phyloP scores from a whole-genome alignment of 352 stramenopile genomes.

The Phytophthora pistaciae region DNA sequence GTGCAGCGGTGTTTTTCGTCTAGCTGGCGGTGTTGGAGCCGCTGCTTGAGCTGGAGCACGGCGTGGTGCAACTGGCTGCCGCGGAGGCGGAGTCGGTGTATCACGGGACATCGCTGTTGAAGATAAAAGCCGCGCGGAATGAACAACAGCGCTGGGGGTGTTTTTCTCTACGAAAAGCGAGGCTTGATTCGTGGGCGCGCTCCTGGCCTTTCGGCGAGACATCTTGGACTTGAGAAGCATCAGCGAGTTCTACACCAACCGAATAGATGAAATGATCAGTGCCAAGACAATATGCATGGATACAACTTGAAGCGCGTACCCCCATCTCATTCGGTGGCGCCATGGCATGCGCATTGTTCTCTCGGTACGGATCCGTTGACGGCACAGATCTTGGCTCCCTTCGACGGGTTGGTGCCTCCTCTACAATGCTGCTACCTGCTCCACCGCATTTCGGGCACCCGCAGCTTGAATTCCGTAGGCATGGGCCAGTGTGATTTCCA shows the following conservation, averaged over 20 bases:
- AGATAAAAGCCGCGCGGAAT: slow-evolving; percentile 30
- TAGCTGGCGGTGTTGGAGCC: slow-evolving; percentile 21
- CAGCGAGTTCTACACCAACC: slow-evolving; percentile 62
- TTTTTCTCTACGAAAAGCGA: slow-evolving; percentile 76
- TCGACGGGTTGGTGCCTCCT: slow-evolving; percentile 41
- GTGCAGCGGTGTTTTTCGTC: slow-evolving; percentile 30
- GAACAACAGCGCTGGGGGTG: slow-evolving; percentile 31
- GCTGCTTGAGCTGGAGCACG: slow-evolving; percentile 24
- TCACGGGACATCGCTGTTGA: slow-evolving; percentile 19
- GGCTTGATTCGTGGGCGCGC: slow-evolving; percentile 71
- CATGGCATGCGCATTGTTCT: slow-evolving; percentile 39
- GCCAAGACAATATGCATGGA: not conserved
- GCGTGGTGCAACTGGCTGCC: slow-evolving; percentile 26
- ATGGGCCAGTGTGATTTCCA: slow-evolving; percentile 54
- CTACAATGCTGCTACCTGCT: slow-evolving; percentile 13
- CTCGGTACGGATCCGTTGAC: slow-evolving; percentile 37
- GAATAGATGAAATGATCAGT: not conserved
- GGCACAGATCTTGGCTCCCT: slow-evolving; percentile 41
- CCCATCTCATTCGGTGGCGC: slow-evolving; percentile 56
- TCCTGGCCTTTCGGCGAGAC: slow-evolving; percentile 76
- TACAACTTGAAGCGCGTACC: slow-evolving; percentile 28
- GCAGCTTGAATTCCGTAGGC: slow-evolving; percentile 78
- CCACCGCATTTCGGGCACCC: slow-evolving; percentile 70
- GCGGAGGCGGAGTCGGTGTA: slow-evolving; percentile 24
- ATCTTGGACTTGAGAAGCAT: slow-evolving; percentile 87